Percentiles rank a stretch among this genome's conserved stretches.
Evolutionary conservation across 176 grass and related monocot genomes (phyloP).

Genomic region (Avena sativa): DNA sequence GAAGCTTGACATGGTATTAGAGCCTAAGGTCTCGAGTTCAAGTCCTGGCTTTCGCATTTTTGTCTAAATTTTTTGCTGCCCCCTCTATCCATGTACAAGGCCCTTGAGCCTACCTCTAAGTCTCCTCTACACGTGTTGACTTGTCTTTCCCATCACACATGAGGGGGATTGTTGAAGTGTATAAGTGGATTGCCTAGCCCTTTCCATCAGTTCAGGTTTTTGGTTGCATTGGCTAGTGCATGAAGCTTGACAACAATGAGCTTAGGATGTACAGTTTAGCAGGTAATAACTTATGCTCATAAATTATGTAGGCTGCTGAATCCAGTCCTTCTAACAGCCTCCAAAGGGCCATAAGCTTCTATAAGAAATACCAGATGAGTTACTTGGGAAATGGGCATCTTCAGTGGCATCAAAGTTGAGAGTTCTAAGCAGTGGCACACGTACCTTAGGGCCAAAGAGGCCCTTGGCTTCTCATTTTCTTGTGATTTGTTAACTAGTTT

Average conservation of each 20-base stretch:
- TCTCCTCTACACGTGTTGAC: too few species aligned
- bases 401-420: constrained; percentile 7
- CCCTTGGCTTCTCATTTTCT: neutral
- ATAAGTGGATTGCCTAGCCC: too few species aligned
- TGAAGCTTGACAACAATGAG: neutral
- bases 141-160: too few species aligned
- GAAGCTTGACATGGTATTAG: too few species aligned
- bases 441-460: neutral
- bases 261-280: neutral
- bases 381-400: neutral
- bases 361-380: neutral
- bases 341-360: constrained; percentile 13
- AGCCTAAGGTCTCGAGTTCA: too few species aligned
- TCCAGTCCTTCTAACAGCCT: neutral
- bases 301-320: neutral
- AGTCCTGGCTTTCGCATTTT: too few species aligned
- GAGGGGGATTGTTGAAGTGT: too few species aligned
- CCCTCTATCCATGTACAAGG: too few species aligned
- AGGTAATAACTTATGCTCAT: neutral
- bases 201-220: too few species aligned
- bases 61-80: too few species aligned
- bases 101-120: too few species aligned
- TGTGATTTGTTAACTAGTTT: constrained; percentile 9
- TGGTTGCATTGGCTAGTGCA: too few species aligned
- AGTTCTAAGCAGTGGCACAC: neutral